phyloP scores from a whole-genome alignment of 257 asterid genomes.

The Nicotiana benthamiana region DNA sequence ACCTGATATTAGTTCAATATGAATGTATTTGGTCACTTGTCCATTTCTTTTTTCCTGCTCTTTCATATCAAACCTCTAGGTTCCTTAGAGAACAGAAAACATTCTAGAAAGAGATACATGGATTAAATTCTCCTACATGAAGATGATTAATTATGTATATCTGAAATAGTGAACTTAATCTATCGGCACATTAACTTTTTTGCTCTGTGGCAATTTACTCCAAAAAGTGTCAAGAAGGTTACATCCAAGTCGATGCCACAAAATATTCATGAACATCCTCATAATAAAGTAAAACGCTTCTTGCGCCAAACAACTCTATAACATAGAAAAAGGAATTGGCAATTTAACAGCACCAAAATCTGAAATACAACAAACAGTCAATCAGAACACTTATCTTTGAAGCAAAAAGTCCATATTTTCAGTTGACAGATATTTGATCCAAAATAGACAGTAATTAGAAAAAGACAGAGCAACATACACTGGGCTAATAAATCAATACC shows the following conservation, averaged over 20 bases:
- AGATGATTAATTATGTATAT: neutral
- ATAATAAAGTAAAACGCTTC: neutral
- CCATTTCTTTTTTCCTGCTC: neutral
- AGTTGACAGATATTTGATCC: neutral
- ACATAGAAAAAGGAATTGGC: neutral
- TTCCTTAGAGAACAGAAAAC: neutral
- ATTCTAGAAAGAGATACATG: neutral
- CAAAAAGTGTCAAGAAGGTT: neutral
- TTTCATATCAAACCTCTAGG: too few species aligned
- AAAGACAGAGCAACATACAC: too few species aligned
- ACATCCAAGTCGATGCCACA: neutral
- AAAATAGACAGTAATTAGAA: neutral
- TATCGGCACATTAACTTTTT: neutral
- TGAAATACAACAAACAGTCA: neutral
- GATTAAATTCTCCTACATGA: neutral
- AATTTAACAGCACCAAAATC: neutral
- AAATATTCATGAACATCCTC: neutral
- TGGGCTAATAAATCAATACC: too few species aligned
- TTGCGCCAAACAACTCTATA: neutral
- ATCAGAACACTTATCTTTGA: neutral
- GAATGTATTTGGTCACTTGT: neutral
- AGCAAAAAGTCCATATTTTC: neutral
- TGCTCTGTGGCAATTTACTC: neutral
- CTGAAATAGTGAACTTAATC: neutral
- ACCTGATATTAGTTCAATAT: neutral